Conservation (phyloP, 2,329 filamentous ascomycete genomes). For the Teratosphaeria destructans region DNA sequence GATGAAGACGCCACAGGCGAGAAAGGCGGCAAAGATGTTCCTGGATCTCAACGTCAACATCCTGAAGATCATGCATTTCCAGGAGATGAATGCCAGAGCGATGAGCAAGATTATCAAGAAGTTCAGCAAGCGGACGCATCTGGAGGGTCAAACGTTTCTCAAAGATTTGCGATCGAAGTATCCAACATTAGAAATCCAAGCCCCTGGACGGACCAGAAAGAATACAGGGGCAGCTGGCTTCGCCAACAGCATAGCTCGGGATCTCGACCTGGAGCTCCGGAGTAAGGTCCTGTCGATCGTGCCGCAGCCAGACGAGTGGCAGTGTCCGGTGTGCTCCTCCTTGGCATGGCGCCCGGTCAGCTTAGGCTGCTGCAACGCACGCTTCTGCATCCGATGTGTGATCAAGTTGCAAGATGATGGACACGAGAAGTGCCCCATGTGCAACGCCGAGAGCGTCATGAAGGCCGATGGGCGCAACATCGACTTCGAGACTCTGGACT, state of each 20-base stretch:
- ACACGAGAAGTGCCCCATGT: conserved; percentile 64
- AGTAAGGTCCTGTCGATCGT: conserved; percentile 62
- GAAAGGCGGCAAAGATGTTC: conserved; percentile 56
- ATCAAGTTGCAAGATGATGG: conserved; percentile 64
- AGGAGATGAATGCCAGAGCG: conserved; percentile 70
- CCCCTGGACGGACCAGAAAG: neutral
- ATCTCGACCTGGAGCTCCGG: conserved; percentile 64
- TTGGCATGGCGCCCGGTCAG: conserved; percentile 76
- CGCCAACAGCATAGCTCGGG: conserved; percentile 58
- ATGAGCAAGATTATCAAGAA: conserved; percentile 81
- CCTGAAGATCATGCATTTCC: conserved; percentile 72
- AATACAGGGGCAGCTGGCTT: conserved; percentile 44
- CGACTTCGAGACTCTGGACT: conserved; percentile 57
- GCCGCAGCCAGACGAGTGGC: conserved; percentile 74
- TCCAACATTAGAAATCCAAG: conserved; percentile 13
- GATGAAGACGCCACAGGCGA: conserved; percentile 58
- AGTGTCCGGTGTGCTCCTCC: conserved; percentile 68
- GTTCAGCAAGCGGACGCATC: conserved; percentile 77
- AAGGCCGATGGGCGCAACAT: conserved; percentile 57
- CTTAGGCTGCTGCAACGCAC: conserved; percentile 57
- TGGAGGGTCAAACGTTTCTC: conserved; percentile 41
- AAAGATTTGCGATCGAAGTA: conserved; percentile 16
- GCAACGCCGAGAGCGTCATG: conserved; percentile 61
- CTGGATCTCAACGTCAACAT: conserved; percentile 62
- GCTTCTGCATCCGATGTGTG: conserved; percentile 77